Evolutionary conservation across 495 filamentous ascomycete species (phyloP).

Genomic region (Astrocystis sublimbata): DNA sequence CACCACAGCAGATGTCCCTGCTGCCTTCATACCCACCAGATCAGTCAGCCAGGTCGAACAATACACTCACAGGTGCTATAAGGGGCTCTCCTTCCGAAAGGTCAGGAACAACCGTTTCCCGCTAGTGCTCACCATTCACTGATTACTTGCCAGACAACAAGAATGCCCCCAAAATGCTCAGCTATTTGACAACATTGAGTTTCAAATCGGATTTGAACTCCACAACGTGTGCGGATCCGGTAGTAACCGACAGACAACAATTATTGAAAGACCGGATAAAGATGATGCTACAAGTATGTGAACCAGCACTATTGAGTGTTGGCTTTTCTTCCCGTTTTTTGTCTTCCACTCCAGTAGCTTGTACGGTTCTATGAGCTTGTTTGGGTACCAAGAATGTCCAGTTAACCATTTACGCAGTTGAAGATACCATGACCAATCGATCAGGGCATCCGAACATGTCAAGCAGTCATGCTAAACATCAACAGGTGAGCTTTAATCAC

Average conservation of each 20-base stretch:
- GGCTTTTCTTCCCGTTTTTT: background rate
- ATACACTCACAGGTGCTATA: background rate
- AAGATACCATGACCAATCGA: background rate
- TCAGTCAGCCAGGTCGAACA: background rate
- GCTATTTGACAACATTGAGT: constrained; percentile 31
- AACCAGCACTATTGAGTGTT: background rate
- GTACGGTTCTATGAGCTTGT: no score
- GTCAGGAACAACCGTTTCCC: background rate
- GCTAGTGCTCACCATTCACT: no score
- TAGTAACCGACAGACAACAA: constrained; percentile 29
- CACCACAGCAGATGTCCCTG: background rate
- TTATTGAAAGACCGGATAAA: constrained; percentile 23
- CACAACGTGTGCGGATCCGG: constrained; percentile 8
- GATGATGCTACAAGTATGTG: constrained; percentile 5
- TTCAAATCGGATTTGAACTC: constrained; percentile 19
- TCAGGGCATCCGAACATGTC: background rate
- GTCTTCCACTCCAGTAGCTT: no score
- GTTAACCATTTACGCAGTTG: background rate
- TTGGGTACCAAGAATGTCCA: no score
- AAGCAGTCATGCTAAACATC: background rate
- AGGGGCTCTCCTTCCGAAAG: background rate
- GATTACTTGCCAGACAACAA: background rate
- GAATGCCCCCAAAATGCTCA: constrained; percentile 8
- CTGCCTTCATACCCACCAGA: background rate
- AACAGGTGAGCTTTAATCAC: background rate